phyloP scores from a whole-genome alignment of 257 asterid genomes.

The Salvia miltiorrhiza region DNA sequence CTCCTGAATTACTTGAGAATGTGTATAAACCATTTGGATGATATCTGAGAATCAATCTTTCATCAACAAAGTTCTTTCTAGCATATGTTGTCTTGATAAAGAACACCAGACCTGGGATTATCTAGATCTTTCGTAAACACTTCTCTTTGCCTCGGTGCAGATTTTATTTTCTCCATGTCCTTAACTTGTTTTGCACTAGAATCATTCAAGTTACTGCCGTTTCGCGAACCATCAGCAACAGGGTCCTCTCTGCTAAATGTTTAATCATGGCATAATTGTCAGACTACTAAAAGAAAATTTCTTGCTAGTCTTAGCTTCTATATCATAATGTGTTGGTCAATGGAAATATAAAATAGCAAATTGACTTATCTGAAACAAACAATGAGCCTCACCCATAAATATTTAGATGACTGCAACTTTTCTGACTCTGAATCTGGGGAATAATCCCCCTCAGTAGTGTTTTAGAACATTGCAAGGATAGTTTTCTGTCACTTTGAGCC shows the following conservation, averaged over 20 bases:
- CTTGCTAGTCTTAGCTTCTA: not conserved
- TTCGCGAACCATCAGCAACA: slow-evolving; percentile 21
- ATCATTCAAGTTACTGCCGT: slow-evolving; percentile 20
- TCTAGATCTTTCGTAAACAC: slow-evolving; percentile 25
- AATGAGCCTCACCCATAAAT: slow-evolving; percentile 41
- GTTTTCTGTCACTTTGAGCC: slow-evolving; percentile 31
- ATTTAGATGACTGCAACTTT: slow-evolving; percentile 31
- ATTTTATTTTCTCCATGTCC: slow-evolving; percentile 25
- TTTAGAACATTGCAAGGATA: slow-evolving; percentile 37
- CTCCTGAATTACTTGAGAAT: not conserved
- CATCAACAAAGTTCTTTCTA: not conserved
- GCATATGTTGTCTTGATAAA: slow-evolving; percentile 4
- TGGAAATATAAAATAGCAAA: slow-evolving; percentile 3
- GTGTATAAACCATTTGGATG: slow-evolving; percentile 1
- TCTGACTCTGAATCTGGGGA: slow-evolving; percentile 37
- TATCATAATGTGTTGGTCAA: slow-evolving; percentile 15
- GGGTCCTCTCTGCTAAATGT: slow-evolving; percentile 28
- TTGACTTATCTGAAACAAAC: not conserved
- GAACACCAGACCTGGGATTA: slow-evolving; percentile 42
- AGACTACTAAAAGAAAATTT: slow-evolving; percentile 7
- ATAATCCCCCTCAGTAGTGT: slow-evolving; percentile 32
- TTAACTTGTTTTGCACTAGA: slow-evolving; percentile 19
- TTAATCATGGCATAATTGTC: slow-evolving; percentile 19
- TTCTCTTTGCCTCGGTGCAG: slow-evolving; percentile 28
- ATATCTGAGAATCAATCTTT: slow-evolving; percentile 7